These are phyloP conservation scores for Phragmites australis DNA, from an alignment of 176 grass and related monocot genomes.

Conservation along the genomic window DNA sequence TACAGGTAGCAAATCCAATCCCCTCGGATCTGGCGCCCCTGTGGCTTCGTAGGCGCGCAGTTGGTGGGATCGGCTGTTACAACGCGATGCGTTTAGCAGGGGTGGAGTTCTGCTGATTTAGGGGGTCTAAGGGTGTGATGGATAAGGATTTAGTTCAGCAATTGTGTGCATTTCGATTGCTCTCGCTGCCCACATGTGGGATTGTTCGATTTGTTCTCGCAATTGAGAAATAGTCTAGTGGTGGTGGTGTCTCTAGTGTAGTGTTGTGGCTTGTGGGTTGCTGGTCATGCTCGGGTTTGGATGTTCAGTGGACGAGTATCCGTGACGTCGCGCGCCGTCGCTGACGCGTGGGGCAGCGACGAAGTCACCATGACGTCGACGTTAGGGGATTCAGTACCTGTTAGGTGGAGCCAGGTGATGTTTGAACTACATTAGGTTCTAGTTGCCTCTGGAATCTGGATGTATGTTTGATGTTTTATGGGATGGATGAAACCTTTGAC, in stretches of 20 bases:
- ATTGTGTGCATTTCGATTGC: background rate
- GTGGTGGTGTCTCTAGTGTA: background rate
- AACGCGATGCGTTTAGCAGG: background rate
- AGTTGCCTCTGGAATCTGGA: background rate
- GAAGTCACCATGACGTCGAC: too few relatives aligned
- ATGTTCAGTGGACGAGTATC: too few relatives aligned
- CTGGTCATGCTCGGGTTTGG: background rate
- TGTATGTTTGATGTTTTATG: background rate
- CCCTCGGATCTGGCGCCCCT: slow-evolving; percentile 11
- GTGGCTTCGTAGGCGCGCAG: background rate
- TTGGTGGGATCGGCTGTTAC: background rate
- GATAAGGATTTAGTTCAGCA: background rate
- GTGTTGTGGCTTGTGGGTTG: background rate
- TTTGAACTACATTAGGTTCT: background rate
- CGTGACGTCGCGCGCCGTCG: too few relatives aligned
- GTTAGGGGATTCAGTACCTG: background rate
- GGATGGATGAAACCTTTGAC: background rate
- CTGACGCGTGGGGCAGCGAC: too few relatives aligned
- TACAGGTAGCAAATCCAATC: slow-evolving; percentile 21
- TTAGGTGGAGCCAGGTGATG: background rate
- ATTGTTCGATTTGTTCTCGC: background rate
- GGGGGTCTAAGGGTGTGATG: background rate
- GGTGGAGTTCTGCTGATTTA: background rate
- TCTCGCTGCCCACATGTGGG: background rate
- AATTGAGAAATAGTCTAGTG: background rate